phyloP scores from a whole-genome alignment of 768 basidiomycete species.

The Lentinula aciculospora region DNA sequence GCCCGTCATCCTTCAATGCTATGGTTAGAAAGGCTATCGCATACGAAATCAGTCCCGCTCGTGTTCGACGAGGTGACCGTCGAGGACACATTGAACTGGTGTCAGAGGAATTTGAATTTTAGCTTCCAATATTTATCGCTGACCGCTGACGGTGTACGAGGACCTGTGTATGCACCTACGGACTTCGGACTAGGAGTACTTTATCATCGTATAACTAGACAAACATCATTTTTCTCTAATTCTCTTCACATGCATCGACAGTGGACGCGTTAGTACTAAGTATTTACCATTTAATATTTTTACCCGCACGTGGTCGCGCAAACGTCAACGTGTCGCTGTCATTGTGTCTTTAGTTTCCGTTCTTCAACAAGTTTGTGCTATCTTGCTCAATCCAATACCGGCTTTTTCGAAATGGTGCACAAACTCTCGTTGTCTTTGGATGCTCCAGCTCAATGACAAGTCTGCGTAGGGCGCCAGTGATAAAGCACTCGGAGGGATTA shows the following conservation, averaged over 20 bases:
- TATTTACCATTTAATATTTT: no score
- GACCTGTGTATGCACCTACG: no score
- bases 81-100: constrained; percentile 56
- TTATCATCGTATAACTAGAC: no score
- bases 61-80: constrained; percentile 49
- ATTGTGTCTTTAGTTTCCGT: not conserved
- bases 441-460: not conserved
- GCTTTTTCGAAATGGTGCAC: not conserved
- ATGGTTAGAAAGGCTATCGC: constrained; percentile 63
- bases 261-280: no score
- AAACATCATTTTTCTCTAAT: no score
- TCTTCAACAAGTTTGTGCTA: no score
- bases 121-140: not conserved
- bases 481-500: constrained; percentile 70
- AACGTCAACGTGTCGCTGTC: not conserved
- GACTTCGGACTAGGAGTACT: no score
- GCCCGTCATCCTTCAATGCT: constrained; percentile 64
- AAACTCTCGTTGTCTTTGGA: not conserved
- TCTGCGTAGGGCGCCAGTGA: constrained; percentile 69
- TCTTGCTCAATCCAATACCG: not conserved
- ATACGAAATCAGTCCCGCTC: constrained; percentile 49
- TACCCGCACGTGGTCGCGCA: not conserved
- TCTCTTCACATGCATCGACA: no score
- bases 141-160: no score
- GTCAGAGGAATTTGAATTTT: constrained; percentile 66